A percentile compares a stretch with the other conserved stretches of the same genome.
Conservation (phyloP, 73 alveolate species). For the Paramecium tetraurelia region DNA sequence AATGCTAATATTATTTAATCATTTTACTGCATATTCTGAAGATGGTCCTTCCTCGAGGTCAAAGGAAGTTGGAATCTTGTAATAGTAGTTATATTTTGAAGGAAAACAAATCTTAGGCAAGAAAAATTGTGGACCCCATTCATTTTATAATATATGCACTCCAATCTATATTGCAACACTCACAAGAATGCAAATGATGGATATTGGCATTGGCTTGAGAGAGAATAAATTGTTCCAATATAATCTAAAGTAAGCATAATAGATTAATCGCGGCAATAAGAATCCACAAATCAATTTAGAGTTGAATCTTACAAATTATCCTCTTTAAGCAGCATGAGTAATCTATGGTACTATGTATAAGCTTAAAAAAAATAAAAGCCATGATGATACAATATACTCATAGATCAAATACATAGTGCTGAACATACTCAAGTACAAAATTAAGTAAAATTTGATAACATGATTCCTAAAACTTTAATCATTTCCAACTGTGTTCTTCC, state of each 20-base stretch:
- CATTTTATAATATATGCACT: not conserved
- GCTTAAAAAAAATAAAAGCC: conserved; percentile 19
- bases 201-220: conserved; percentile 5
- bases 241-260: conserved; percentile 26
- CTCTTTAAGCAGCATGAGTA: conserved; percentile 30
- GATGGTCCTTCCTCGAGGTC: not conserved
- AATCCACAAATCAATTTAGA: conserved; percentile 9
- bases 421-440: not conserved
- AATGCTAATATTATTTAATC: not conserved
- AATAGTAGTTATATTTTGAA: not conserved
- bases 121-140: conserved; percentile 48
- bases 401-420: not conserved
- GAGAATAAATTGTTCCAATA: conserved; percentile 30
- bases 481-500: conserved; percentile 24
- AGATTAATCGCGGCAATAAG: conserved; percentile 25
- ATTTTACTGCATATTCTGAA: not conserved
- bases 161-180: not conserved
- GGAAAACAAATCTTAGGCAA: conserved; percentile 26
- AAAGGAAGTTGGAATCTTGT: not conserved
- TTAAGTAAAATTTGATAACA: not conserved
- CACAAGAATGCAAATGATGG: not conserved
- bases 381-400: not conserved
- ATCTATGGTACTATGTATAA: conserved; percentile 41
- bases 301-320: conserved; percentile 25
- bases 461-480: conserved; percentile 5